Percentiles rank a stretch among this genome's conserved stretches.
Conservation (phyloP, 2,329 filamentous ascomycete genomes). For the Pseudogymnoascus sp. region DNA sequence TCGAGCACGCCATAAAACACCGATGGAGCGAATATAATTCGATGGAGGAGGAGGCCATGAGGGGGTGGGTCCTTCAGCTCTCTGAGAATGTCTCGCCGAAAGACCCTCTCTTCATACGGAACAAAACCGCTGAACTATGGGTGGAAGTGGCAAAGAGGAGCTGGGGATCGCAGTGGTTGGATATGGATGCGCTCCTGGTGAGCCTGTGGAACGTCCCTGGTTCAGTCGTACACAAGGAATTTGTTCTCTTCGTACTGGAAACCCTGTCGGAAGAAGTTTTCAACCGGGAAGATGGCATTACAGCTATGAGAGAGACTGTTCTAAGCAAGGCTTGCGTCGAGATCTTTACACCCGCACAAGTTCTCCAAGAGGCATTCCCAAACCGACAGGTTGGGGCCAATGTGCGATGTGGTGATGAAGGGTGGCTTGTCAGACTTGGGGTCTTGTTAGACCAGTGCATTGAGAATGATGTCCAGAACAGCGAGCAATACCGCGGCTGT, state of each 20-base stretch:
- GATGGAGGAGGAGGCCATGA: constrained; percentile 60
- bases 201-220: constrained; percentile 69
- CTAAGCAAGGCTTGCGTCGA: constrained; percentile 88
- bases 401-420: constrained; percentile 70
- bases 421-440: constrained; percentile 76
- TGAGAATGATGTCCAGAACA: constrained; percentile 53
- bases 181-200: constrained; percentile 82
- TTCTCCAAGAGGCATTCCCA: constrained; percentile 69
- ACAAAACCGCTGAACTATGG: constrained; percentile 93
- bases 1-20: constrained; percentile 84
- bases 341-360: constrained; percentile 73
- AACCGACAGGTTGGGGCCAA: constrained; percentile 55
- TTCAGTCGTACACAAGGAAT: constrained; percentile 62
- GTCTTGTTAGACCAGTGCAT: constrained; percentile 68
- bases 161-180: constrained; percentile 88
- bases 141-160: constrained; percentile 86
- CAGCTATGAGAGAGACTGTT: constrained; percentile 71
- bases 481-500: constrained; percentile 59
- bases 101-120: constrained; percentile 77
- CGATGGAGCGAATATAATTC: constrained; percentile 67
- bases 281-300: constrained; percentile 78
- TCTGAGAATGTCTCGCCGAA: constrained; percentile 61
- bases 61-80: constrained; percentile 70
- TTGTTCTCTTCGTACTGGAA: constrained; percentile 83
- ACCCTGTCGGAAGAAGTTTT: constrained; percentile 92